phyloP scores from a whole-genome alignment of 805 yeast genomes.

The Lachancea thermotolerans region DNA sequence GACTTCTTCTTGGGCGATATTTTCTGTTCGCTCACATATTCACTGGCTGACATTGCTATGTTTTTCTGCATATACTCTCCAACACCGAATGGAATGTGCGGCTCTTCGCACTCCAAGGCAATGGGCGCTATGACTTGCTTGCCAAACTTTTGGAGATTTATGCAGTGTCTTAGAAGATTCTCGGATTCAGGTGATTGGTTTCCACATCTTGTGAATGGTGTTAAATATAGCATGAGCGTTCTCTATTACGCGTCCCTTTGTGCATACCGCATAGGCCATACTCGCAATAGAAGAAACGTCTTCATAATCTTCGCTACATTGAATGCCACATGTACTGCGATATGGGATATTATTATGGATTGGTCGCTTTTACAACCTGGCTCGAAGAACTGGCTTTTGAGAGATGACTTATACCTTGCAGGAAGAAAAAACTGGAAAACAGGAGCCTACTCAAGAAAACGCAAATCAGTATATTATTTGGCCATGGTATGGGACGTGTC shows the following conservation, averaged over 20 bases:
- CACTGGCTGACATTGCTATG: slow-evolving; percentile 77
- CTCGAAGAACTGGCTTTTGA: slow-evolving; percentile 48
- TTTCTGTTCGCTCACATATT: slow-evolving; percentile 79
- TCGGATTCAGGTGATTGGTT: slow-evolving; percentile 93
- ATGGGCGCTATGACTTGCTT: slow-evolving; percentile 81
- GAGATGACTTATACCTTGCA: slow-evolving; percentile 68
- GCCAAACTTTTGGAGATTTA: slow-evolving; percentile 84
- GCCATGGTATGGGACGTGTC: slow-evolving; percentile 71
- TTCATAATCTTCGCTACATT: slow-evolving; percentile 69
- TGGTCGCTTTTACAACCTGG: slow-evolving; percentile 80
- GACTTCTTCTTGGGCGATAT: slow-evolving; percentile 94
- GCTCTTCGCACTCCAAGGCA: slow-evolving; percentile 64
- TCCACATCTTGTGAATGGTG: slow-evolving; percentile 88
- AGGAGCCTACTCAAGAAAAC: slow-evolving; percentile 23
- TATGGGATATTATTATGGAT: slow-evolving; percentile 95
- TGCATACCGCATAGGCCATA: slow-evolving; percentile 51
- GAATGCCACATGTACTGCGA: slow-evolving; percentile 60
- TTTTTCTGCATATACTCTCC: slow-evolving; percentile 74
- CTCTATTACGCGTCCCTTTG: slow-evolving; percentile 68
- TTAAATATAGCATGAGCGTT: slow-evolving; percentile 64
- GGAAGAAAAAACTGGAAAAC: slow-evolving; percentile 31
- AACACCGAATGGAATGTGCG: slow-evolving; percentile 51
- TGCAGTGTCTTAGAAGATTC: slow-evolving; percentile 88
- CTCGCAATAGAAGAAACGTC: slow-evolving; percentile 38
- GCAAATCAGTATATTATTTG: slow-evolving; percentile 51